A percentile compares a stretch with the other conserved stretches of the same genome.
Conservation (phyloP, 2,329 filamentous ascomycete genomes). For the Neopestalotiopsis rosae region DNA sequence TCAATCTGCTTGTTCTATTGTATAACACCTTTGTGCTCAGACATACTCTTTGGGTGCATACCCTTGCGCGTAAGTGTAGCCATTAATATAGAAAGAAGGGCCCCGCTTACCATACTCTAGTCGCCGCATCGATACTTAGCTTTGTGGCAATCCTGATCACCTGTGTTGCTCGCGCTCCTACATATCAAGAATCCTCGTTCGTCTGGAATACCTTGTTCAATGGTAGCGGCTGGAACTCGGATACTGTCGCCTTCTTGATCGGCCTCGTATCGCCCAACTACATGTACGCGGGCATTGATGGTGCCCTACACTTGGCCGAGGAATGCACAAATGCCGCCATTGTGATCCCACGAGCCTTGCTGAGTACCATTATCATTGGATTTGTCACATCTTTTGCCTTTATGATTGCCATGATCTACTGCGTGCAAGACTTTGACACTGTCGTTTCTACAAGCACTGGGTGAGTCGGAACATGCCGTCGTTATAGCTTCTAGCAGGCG, state of each 20-base stretch:
- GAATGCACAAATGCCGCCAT: background rate
- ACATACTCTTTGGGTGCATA: background rate
- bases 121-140: background rate
- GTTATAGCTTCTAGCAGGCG: background rate
- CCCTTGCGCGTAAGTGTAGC: background rate
- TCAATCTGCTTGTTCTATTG: background rate
- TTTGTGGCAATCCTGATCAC: background rate
- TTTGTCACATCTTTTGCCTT: conserved; percentile 1
- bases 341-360: background rate
- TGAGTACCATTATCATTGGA: background rate
- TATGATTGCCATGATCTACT: conserved; percentile 8
- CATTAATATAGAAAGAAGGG: background rate
- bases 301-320: background rate
- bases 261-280: background rate
- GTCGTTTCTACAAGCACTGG: conserved; percentile 1
- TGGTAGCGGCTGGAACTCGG: background rate
- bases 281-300: conserved; percentile 3
- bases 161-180: background rate
- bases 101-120: background rate
- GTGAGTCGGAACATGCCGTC: background rate
- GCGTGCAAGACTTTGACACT: background rate
- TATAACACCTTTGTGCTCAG: background rate
- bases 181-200: background rate
- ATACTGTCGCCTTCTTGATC: background rate
- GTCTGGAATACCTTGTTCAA: background rate